phyloP scores from a whole-genome alignment of 345 rosid genomes.

The Euphorbia peplus region DNA sequence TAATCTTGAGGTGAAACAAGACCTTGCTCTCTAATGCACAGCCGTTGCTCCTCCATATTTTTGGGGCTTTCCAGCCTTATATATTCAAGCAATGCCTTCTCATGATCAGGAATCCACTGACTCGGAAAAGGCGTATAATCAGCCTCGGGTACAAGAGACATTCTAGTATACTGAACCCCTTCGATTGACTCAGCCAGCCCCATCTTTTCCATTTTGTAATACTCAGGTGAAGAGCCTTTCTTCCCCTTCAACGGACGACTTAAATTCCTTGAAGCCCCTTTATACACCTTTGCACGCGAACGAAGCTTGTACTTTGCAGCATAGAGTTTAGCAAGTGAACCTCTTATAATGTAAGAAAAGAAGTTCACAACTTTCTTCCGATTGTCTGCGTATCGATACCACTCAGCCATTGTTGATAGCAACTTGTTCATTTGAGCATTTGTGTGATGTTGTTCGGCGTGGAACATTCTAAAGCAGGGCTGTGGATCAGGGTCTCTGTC shows the following conservation, averaged over 20 bases:
- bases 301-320: slow-evolving; percentile 95
- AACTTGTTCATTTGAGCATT: slow-evolving; percentile 96
- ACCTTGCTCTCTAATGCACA: slow-evolving; percentile 64
- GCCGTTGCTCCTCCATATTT: slow-evolving; percentile 70
- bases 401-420: slow-evolving; percentile 77
- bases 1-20: slow-evolving; percentile 91
- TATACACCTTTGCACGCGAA: slow-evolving; percentile 89
- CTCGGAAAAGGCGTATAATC: slow-evolving; percentile 83
- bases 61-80: slow-evolving; percentile 72
- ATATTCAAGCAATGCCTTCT: slow-evolving; percentile 78
- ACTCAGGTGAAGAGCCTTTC: slow-evolving; percentile 89
- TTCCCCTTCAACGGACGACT: slow-evolving; percentile 82
- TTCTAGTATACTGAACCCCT: slow-evolving; percentile 86
- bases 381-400: slow-evolving; percentile 90
- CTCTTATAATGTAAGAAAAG: slow-evolving; percentile 80
- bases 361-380: slow-evolving; percentile 84
- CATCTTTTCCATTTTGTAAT: slow-evolving; percentile 77
- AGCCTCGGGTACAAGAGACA: slow-evolving; percentile 91
- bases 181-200: slow-evolving; percentile 92
- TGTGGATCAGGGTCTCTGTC: slow-evolving; percentile 96
- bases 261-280: slow-evolving; percentile 57
- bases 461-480: slow-evolving; percentile 96
- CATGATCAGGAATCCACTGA: slow-evolving; percentile 91
- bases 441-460: slow-evolving; percentile 91
- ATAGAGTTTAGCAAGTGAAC: slow-evolving; percentile 92